Evolutionary conservation across 805 yeast genomes (phyloP), one percentile per base, ranked within the genome.

Genomic region (Henningerozyma blattae): DNA sequence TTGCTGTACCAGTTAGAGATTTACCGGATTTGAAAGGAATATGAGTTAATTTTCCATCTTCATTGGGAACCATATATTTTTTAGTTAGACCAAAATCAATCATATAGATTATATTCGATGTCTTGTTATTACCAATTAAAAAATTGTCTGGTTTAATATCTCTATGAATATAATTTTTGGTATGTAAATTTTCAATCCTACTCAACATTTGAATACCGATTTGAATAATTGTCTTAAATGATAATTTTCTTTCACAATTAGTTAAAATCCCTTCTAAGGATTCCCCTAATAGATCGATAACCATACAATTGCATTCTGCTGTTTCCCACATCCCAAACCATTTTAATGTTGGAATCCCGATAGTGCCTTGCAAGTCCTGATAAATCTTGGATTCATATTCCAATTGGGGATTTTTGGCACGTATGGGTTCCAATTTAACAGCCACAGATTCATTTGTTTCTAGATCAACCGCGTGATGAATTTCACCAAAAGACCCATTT

Each of bases 271-370:
- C 97, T 58, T 89, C 98, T 43, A 89, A 67, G 1, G 94, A 81
- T 4, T 97, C 97, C 5, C 98, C 98, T 48, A 89, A 68, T 34
- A 89, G 70, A 56, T 89, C 98, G 48, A 89, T 89, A 27, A 89
- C 97, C 87, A 89, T 79, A 27, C 96, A 95, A 58, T 87, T 84
- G 55, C 85, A 89, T 55, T 87, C 96, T 47, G 94, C 84, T 58
- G 89, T 97, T 2, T 93, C n/a, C n/a, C n/a, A n/a, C n/a, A n/a
- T 81, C 26, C 97, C 98, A 57, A 76, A 87, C 93, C 95, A 89
- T 57, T 97, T 75, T 22, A 89, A 86, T 61, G 86, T 87, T 3
- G 98, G 97, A 38, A 89, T 86, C 22, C 98, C 97, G 25, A 89
- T 89, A 22, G 97, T 97, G 25, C 97, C 98, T 43, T 94, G 78